These are phyloP conservation scores for Cercophora sp. DNA, from an alignment of 495 filamentous ascomycete species.

Conservation along the genomic window DNA sequence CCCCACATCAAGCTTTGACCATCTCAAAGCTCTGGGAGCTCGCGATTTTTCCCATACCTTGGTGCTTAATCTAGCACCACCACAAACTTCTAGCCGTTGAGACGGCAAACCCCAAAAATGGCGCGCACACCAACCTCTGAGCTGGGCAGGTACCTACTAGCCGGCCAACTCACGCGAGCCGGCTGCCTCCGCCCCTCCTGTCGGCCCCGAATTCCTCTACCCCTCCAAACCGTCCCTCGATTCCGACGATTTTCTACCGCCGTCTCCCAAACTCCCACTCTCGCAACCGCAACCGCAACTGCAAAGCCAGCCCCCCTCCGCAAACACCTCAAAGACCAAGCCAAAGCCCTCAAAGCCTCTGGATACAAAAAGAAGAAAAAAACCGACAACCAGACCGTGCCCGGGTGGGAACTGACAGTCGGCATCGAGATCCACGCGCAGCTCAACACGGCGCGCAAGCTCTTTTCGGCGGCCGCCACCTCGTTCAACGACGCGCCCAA, in stretches of 20 bases:
- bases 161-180: constrained; percentile 36
- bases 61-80: no score
- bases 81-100: no score
- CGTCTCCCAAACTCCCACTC: not conserved
- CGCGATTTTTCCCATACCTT: no score
- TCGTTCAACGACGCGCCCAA: constrained; percentile 71
- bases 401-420: constrained; percentile 84
- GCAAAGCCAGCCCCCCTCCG: constrained; percentile 54
- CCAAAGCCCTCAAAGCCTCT: constrained; percentile 46
- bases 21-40: no score
- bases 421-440: constrained; percentile 98
- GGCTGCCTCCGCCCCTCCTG: constrained; percentile 39
- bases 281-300: not conserved
- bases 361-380: constrained; percentile 41
- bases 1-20: no score
- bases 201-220: not conserved
- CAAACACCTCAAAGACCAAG: constrained; percentile 71
- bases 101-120: no score
- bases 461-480: constrained; percentile 74
- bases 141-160: constrained; percentile 46
- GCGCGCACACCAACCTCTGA: constrained; percentile 32
- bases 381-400: constrained; percentile 47
- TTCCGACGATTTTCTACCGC: not conserved
- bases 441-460: constrained; percentile 76
- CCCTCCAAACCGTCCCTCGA: not conserved